Conservation (phyloP, 495 filamentous ascomycete genomes). For the Hamigera avellanea region DNA sequence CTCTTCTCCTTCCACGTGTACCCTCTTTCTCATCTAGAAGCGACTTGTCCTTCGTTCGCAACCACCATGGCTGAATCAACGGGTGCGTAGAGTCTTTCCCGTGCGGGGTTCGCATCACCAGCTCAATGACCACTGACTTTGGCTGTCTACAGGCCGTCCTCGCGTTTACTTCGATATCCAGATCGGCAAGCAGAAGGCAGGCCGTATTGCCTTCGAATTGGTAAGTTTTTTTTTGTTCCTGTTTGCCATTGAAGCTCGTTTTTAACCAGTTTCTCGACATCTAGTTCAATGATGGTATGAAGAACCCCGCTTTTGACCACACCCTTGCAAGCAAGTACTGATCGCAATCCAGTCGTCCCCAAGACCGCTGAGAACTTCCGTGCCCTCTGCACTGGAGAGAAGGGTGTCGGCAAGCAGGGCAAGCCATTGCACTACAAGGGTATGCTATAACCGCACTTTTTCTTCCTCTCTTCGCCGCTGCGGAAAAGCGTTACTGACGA, state of each 20-base stretch:
- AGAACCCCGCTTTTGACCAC: conserved; percentile 1
- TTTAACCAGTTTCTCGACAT: background rate
- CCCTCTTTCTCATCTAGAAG: conserved; percentile 2
- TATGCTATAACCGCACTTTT: conserved; percentile 9
- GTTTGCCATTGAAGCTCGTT: too few species aligned
- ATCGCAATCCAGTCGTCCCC: conserved; percentile 53
- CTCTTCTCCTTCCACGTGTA: background rate
- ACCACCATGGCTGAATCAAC: conserved; percentile 26
- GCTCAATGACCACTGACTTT: background rate
- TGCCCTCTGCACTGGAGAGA: conserved; percentile 84
- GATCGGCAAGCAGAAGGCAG: conserved; percentile 57
- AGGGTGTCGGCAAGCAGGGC: conserved; percentile 75
- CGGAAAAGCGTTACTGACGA: background rate
- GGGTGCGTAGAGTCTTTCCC: conserved; percentile 15
- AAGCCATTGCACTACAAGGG: conserved; percentile 67
- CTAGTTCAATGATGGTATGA: conserved; percentile 64
- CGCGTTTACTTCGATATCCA: conserved; percentile 85
- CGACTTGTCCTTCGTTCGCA: background rate
- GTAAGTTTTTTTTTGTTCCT: conserved; percentile 29
- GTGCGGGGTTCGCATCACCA: conserved; percentile 20
- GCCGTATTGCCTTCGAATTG: conserved; percentile 73
- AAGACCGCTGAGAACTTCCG: conserved; percentile 93
- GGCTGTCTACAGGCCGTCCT: conserved; percentile 35
- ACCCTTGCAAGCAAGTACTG: conserved; percentile 8
- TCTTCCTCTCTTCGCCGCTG: background rate